These are phyloP conservation scores for Stachybotrys chartarum DNA, from an alignment of 2,329 filamentous ascomycete species.

Conservation along the genomic window DNA sequence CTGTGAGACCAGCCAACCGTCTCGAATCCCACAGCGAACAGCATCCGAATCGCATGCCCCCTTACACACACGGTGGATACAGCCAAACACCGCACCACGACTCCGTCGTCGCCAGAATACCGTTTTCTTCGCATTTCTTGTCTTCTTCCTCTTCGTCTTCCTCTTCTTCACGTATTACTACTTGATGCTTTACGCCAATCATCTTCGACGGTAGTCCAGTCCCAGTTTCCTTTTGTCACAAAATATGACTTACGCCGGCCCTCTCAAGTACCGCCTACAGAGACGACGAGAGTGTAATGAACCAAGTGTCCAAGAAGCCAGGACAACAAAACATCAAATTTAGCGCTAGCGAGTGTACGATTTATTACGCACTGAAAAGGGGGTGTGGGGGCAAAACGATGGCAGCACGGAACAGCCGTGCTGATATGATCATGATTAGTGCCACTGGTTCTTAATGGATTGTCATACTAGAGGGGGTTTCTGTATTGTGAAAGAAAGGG, in stretches of 20 bases:
- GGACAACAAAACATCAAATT: background rate
- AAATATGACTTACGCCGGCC: background rate
- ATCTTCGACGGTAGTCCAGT: background rate
- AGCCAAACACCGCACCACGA: too few relatives aligned
- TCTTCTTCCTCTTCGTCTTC: background rate
- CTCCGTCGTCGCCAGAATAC: too few relatives aligned
- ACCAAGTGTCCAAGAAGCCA: background rate
- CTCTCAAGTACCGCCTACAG: background rate
- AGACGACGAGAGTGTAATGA: background rate
- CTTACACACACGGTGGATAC: too few relatives aligned
- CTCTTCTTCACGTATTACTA: background rate
- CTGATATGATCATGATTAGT: background rate
- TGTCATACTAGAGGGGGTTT: background rate
- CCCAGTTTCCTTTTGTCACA: background rate
- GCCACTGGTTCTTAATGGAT: background rate
- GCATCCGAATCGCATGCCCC: too few relatives aligned
- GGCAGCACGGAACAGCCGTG: background rate
- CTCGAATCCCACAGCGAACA: background rate
- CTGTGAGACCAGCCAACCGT: conserved; percentile 13
- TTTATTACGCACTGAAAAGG: background rate
- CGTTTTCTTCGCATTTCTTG: too few relatives aligned
- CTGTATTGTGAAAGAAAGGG: background rate
- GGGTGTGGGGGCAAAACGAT: background rate
- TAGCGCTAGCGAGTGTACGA: background rate
- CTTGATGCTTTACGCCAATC: background rate